Evolutionary conservation across 192 early-diverging fungal species (phyloP).

Genomic region (Spizellomyces sp.): DNA sequence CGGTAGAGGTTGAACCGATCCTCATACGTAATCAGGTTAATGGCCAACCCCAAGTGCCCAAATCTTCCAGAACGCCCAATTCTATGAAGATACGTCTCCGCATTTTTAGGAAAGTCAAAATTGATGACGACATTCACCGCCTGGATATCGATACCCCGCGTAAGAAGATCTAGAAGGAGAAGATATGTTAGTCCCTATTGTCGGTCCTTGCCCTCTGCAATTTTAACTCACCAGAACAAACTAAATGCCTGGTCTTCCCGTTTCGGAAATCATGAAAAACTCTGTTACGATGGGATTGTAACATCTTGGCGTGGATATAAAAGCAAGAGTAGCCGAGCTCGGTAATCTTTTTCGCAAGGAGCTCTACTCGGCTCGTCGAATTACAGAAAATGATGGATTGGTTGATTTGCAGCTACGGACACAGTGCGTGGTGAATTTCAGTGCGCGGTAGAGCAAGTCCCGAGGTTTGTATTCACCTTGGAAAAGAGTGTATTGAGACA

Average conservation of each 20-base stretch:
- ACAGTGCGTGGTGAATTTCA: background rate
- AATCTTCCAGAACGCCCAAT: constrained; percentile 98
- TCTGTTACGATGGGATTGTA: constrained; percentile 96
- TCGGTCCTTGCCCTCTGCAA: background rate
- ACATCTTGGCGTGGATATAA: constrained; percentile 98
- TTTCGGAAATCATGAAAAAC: constrained; percentile 99
- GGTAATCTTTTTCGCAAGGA: constrained; percentile 99
- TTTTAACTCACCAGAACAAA: constrained; percentile 78
- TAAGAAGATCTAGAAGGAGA: constrained; percentile 86
- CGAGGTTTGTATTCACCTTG: constrained; percentile 57
- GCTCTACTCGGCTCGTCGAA: constrained; percentile 97
- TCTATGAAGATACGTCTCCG: constrained; percentile 98
- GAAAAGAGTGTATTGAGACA: constrained; percentile 88
- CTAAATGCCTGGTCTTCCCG: constrained; percentile 95
- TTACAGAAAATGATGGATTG: constrained; percentile 99
- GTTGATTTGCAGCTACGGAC: constrained; percentile 94
- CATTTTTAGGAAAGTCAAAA: constrained; percentile 99
- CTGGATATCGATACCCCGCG: constrained; percentile 99
- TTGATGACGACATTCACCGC: constrained; percentile 99
- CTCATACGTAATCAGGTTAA: constrained; percentile 98
- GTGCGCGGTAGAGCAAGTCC: background rate
- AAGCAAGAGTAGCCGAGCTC: constrained; percentile 99
- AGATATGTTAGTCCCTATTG: background rate
- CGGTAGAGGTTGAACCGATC: constrained; percentile 97
- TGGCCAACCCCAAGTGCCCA: constrained; percentile 92